Evolutionary conservation across 1,284 basidiomycete species (phyloP).

Genomic region (Microbotryum intermedium): DNA sequence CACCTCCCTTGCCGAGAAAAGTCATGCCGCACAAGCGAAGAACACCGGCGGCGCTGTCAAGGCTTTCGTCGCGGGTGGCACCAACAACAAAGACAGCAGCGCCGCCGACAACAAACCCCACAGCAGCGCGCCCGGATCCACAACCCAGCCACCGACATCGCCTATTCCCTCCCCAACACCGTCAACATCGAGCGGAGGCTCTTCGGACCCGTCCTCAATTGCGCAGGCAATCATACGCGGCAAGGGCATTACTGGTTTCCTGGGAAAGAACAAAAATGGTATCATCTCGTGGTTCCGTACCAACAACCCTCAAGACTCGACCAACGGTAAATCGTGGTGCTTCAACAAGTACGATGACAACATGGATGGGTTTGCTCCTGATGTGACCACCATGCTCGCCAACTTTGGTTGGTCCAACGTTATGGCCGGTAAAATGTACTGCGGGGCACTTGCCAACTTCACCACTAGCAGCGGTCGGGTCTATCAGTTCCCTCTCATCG

Average conservation of each 20-base stretch:
- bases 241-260: not conserved
- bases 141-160: too few species aligned
- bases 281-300: not conserved
- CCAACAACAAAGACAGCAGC: too few species aligned
- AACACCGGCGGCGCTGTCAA: too few species aligned
- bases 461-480: not conserved
- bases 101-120: too few species aligned
- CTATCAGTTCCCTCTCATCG: not conserved
- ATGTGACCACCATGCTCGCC: not conserved
- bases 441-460: not conserved
- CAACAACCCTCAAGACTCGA: not conserved
- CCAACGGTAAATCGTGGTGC: not conserved
- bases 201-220: too few species aligned
- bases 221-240: not conserved
- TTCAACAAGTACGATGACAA: not conserved
- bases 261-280: not conserved
- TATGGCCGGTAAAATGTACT: not conserved
- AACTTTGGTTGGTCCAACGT: not conserved
- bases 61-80: too few species aligned
- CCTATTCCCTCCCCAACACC: too few species aligned
- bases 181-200: too few species aligned
- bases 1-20: too few species aligned
- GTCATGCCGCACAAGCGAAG: too few species aligned
- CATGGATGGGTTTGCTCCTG: not conserved
- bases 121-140: too few species aligned